Percentiles rank a stretch among this genome's conserved stretches.
These are phyloP conservation scores for Cladorrhinum sp. DNA, from an alignment of 2,329 filamentous ascomycete species.

Conservation along the genomic window DNA sequence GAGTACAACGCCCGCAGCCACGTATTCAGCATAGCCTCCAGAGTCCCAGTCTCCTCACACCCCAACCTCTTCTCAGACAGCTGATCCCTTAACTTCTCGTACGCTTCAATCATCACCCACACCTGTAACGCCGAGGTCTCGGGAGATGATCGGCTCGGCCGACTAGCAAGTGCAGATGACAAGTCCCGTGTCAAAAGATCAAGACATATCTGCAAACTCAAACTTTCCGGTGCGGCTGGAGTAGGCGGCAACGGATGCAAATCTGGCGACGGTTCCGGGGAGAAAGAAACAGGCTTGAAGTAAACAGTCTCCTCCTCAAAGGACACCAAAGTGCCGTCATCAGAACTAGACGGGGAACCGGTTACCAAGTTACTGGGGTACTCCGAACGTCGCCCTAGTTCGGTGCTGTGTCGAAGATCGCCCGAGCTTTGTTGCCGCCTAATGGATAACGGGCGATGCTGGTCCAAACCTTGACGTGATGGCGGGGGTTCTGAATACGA, in stretches of 20 bases:
- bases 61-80: slow-evolving; percentile 32
- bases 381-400: slow-evolving; percentile 3
- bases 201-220: slow-evolving; percentile 49
- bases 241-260: not conserved
- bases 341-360: slow-evolving; percentile 35
- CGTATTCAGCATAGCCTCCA: slow-evolving; percentile 46
- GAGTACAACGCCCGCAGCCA: slow-evolving; percentile 50
- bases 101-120: slow-evolving; percentile 58
- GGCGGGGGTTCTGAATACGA: slow-evolving; percentile 28
- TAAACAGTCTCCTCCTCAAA: slow-evolving; percentile 47
- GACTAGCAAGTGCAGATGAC: slow-evolving; percentile 38
- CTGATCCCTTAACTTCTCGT: slow-evolving; percentile 50
- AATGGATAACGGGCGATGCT: slow-evolving; percentile 2
- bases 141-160: slow-evolving; percentile 25
- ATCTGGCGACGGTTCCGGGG: slow-evolving; percentile 35
- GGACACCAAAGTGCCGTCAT: slow-evolving; percentile 46
- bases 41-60: slow-evolving; percentile 30
- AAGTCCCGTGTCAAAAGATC: slow-evolving; percentile 51
- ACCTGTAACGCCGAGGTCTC: slow-evolving; percentile 49
- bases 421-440: slow-evolving; percentile 19
- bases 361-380: not conserved
- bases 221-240: slow-evolving; percentile 32
- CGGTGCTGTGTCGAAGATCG: slow-evolving; percentile 4
- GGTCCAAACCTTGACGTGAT: slow-evolving; percentile 13
- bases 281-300: slow-evolving; percentile 45